Base-by-base conservation (phyloP, 768 basidiomycete species). In the Pisolithus microcarpus region DNA sequence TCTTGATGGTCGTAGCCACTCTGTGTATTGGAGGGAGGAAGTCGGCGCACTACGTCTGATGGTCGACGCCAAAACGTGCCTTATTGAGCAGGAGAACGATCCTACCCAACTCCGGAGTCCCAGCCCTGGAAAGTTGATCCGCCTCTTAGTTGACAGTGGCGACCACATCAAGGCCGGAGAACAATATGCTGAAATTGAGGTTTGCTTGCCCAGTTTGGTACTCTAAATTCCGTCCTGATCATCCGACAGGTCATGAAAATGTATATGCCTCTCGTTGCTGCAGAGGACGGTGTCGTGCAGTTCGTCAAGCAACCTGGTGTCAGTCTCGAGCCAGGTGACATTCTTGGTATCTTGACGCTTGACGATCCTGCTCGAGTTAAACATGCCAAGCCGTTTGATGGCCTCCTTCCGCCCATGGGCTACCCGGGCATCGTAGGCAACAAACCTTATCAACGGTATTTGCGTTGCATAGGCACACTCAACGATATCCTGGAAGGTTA, bases 41-140 rank as follows among this genome's bases (percentile, higher is more conserved):
- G 96, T 98, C 49, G 96, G 93, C 50, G 89, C 91, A 8, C 73
- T 93, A 58, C 75, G 90, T 57, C 67, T 98, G 63, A 91, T 92
- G 84, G 85, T 99, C 53, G 95, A 99, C 70, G 80, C 92, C 48
- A 95, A 97, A 78, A 99, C 96, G 15, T 96, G 94, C 67, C 77
- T 97, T 72, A 93, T 99, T 59, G 96, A 97, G 69, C 94, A 98
- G 71, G 96, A 99, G 77, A 97, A 97, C 60, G 96, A 99, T 62
- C 96, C 96, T 15, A 99, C 96, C 21, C 95, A 98, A 68, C 75
- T 98, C 43, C 78, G 96, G 59, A 92, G 89, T 62, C 96, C 96
- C 8, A 91, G 86, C 70, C 96, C 96, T 9, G 96, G 96, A 36
- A 99, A 99, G 71, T 81, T 99, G 45, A 81, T 99, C 50, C 80